Evolutionary conservation across 345 rosid species (phyloP), one percentile per base, ranked within the genome.

Genomic region (Atalantia buxifolia): DNA sequence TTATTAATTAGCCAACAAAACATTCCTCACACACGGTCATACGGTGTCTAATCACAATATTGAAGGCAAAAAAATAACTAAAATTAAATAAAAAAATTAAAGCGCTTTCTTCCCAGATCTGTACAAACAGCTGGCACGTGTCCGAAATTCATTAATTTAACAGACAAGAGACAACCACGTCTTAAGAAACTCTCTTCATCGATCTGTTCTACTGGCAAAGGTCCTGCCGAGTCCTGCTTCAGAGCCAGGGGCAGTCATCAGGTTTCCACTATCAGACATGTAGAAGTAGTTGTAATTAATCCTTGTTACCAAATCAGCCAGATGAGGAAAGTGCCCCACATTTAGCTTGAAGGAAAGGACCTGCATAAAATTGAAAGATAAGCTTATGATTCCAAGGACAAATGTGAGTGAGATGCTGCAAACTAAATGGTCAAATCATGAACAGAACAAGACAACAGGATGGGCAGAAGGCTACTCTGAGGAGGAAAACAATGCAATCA

Each of bases 321-420:
- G 81, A 84, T 96, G 99, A 78, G 99, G 99, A 69, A 96, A 96
- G 85, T 92, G 92, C 66, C 97, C 96, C 79, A 92, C 95, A 18
- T 94, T 96, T 63, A 94, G 90, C 84, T 92, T 96, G 78, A 92
- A 93, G 24, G 98, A 94, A 59, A 96, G 77, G 2, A 96, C 95
- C 99, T 96, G 85, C 85, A 87, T 45, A 21, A 13, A 45, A 6
- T 60, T 62, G 78, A 48, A 16, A 66, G 65, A 69, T 12, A 28
- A 67, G 60, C 31, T 73, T 31, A 63, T 28, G 33, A 62, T 60
- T 38, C 40, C 42, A 38, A 35, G n/a, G 25, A 57, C 18, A 74
- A 35, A 73, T 9, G 36, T 14, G 27, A 59, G 22, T 22, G 61
- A 72, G 40, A 73, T 35, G 24, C 66, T 13, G 18, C 50, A 73